Conservation (phyloP, 1,284 basidiomycete genomes). For the Ganoderma boninense region DNA sequence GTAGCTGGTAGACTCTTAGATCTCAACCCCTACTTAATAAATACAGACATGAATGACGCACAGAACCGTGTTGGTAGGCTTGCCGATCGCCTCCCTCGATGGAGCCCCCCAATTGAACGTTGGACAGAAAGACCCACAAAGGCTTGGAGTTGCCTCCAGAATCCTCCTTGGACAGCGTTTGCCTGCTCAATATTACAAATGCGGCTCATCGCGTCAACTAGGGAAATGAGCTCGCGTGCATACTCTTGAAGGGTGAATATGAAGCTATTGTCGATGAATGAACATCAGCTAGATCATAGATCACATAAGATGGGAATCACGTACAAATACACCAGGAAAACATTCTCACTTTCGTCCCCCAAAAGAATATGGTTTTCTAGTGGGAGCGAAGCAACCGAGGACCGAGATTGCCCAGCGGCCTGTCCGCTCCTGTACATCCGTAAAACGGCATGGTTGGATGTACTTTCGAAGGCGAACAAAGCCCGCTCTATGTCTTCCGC, state of each 20-base stretch:
- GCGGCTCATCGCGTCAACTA: conserved; percentile 84
- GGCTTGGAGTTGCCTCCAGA: conserved; percentile 49
- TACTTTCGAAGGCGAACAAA: conserved; percentile 79
- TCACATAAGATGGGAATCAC: conserved; percentile 41
- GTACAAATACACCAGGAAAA: conserved; percentile 92
- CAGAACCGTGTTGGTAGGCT: conserved; percentile 38
- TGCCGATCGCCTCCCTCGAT: not conserved
- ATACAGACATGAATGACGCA: conserved; percentile 23
- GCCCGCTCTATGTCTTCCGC: conserved; percentile 74
- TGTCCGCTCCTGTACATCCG: conserved; percentile 74
- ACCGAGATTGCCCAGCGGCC: conserved; percentile 43
- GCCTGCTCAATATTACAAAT: conserved; percentile 71
- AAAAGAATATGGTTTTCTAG: conserved; percentile 49
- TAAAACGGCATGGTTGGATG: conserved; percentile 84
- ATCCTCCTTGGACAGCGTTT: conserved; percentile 47
- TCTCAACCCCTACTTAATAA: conserved; percentile 5
- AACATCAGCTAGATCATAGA: not conserved
- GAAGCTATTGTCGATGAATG: conserved; percentile 61
- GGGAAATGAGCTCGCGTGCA: conserved; percentile 79
- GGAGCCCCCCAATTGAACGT: not conserved
- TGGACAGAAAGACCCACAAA: conserved; percentile 4
- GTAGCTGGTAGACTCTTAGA: conserved; percentile 52
- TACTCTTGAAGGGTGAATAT: conserved; percentile 96
- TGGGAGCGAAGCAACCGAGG: conserved; percentile 43
- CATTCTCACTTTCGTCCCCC: conserved; percentile 65